Conservation (phyloP, 495 filamentous ascomycete genomes). For the Daldinia decipiens region DNA sequence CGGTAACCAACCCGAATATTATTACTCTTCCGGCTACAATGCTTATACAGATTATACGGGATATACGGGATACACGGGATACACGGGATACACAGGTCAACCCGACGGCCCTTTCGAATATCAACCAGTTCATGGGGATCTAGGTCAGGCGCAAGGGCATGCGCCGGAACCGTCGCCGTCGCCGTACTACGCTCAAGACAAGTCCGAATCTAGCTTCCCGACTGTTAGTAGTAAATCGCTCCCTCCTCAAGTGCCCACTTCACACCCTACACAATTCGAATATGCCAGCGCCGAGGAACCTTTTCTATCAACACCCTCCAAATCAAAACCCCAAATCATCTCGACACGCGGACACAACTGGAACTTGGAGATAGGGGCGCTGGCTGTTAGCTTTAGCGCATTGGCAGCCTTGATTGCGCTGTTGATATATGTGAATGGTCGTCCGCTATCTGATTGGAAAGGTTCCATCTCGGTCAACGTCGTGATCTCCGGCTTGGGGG, state of each 20-base stretch:
- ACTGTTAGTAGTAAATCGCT: slow-evolving; percentile 5
- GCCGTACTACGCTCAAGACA: background rate
- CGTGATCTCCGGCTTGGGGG: slow-evolving; percentile 14
- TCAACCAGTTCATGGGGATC: background rate
- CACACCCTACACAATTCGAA: background rate
- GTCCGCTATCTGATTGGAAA: slow-evolving; percentile 23
- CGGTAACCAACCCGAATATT: background rate
- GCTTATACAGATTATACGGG: background rate
- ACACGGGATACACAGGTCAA: background rate
- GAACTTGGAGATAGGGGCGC: slow-evolving; percentile 23
- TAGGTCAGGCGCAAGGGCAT: background rate
- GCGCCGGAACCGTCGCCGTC: background rate
- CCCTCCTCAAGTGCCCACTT: background rate
- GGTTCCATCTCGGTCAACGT: slow-evolving; percentile 22
- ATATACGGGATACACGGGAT: background rate
- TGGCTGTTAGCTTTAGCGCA: slow-evolving; percentile 17
- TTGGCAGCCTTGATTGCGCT: slow-evolving; percentile 14
- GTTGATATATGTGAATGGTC: slow-evolving; percentile 15
- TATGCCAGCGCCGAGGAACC: background rate
- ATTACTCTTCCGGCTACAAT: background rate
- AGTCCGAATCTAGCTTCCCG: background rate
- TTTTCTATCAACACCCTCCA: slow-evolving; percentile 9
- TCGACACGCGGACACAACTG: slow-evolving; percentile 25
- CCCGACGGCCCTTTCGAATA: background rate
- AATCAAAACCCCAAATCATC: slow-evolving; percentile 9